Base-by-base conservation (phyloP, 1,284 basidiomycete genomes). In the Apiotrichum porosum region DNA sequence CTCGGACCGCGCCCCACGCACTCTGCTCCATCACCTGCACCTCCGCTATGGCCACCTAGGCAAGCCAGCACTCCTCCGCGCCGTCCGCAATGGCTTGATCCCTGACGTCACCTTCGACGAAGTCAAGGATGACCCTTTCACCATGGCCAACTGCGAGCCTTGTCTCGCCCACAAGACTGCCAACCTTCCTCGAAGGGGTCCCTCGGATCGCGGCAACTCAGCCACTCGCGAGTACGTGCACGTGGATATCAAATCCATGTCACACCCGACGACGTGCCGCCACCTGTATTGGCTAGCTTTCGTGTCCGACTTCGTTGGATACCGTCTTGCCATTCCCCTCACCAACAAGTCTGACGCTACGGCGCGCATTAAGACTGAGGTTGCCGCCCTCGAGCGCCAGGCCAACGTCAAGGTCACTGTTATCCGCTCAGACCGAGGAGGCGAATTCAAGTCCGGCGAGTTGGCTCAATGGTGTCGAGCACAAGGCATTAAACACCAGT, bases 401-500 rank as follows among this genome's bases (percentile, higher is more conserved):
- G 3, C 35, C 6, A 30, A 21, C 6, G 15, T 42, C n/a, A 23
- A 6, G 6, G 33, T 51, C 35, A 32, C 33, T 19, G 22, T 37
- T 10, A 22, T 51, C 5, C 37, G 44, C 22, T 37, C 38, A 13
- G 40, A 51, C 35, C 5, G 28, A 8, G 49, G 24, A 26, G 13
- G 3, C 6, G 49, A 51, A 34, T 51, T 45, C 34, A 9, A 4
- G 19, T 24, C 24, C 28, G 19, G 6, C 10, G 15, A 23, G 5
- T n/a, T 36, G 9, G n/a, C 23, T 9, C 8, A n/a, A n/a, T n/a
- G n/a, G n/a, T n/a, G n/a, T n/a, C n/a, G n/a, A n/a, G n/a, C 9
- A 3, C 13, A 17, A 6, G 50, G 50, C 18, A 51, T 51, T 24
- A n/a, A 17, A 6, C 44, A 47, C 30, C 31, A 47, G 5, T 2